Evolutionary conservation across 495 filamentous ascomycete genomes (phyloP), one percentile per base, ranked within the genome.

Genomic region (Corynascus novoguineensis): DNA sequence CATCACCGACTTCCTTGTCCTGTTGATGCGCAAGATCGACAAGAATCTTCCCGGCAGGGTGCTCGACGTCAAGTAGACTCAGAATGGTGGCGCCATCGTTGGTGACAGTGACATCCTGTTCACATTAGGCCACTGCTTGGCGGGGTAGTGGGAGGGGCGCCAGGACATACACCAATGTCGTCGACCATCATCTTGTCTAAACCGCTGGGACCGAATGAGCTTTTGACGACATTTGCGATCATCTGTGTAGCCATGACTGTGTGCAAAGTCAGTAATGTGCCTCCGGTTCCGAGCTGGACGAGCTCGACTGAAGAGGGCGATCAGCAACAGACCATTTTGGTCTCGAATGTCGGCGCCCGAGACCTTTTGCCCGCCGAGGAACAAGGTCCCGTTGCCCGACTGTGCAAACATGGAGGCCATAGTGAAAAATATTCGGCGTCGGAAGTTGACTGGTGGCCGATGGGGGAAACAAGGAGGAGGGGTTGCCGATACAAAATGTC

Each of bases 101-200:
- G 44, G 93, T 99, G 55, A 99, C 93, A 50, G 95, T 97, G 46
- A 99, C 93, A 81, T 99, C 93, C 88, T 92, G 67, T 28, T 49
- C 38, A 53, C 41, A 60, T 68, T 61, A 59, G 55, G 55, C 38
- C 42, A 63, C 34, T 25, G 48, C 45, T 41, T 29, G 34, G 53
- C 32, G 45, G 49, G 48, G 50, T 47, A 44, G 28, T 22, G 29
- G 27, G 42, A 55, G n/a, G 48, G 53, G 60, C 50, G 53, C 55
- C 46, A 45, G 54, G 63, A 65, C 86, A 60, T 81, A 91, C 88
- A 65, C 93, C 93, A 71, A 97, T 97, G 68, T 99, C 93, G 73
- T 99, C 93, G 68, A 99, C 95, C 95, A 99, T 97, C 95, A 99
- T 97, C 82, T 99, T 99, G 69, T 99, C 93, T 62, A 99, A 77